Evolutionary conservation across 768 basidiomycete species (phyloP).

Genomic region (Mycena capillaripes): DNA sequence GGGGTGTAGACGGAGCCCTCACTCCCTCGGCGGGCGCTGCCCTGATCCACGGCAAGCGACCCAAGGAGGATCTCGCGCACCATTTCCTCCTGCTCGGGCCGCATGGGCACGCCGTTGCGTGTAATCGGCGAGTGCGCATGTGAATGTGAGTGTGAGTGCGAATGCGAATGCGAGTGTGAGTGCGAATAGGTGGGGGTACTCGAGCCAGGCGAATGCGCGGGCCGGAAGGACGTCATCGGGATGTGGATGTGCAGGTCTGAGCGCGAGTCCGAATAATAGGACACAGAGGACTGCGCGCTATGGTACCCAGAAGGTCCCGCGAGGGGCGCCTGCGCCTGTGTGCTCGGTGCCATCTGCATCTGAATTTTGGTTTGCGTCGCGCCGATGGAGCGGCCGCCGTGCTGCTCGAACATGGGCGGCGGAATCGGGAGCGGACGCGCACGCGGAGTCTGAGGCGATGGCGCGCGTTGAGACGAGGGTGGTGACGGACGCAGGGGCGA

Average conservation of each 20-base stretch:
- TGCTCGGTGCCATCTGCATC: not conserved
- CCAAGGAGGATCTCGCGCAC: constrained; percentile 24
- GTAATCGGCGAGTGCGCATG: constrained; percentile 30
- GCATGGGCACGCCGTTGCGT: constrained; percentile 33
- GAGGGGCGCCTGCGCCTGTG: not conserved
- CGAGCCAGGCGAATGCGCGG: not conserved
- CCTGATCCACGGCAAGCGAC: not conserved
- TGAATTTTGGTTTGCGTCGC: constrained; percentile 27
- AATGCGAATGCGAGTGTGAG: constrained; percentile 20
- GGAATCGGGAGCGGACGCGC: constrained; percentile 13
- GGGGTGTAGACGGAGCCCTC: constrained; percentile 3
- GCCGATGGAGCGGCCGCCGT: constrained; percentile 27
- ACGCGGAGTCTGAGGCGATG: not conserved
- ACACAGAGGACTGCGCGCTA: constrained; percentile 30
- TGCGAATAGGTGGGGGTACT: not conserved
- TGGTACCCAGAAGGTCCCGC: not conserved
- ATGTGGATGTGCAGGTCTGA: constrained; percentile 35
- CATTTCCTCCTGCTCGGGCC: constrained; percentile 22
- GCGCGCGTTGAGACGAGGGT: not conserved
- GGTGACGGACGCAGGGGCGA: not conserved
- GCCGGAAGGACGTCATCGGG: constrained; percentile 18
- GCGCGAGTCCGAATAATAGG: constrained; percentile 9
- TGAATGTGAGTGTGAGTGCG: constrained; percentile 4
- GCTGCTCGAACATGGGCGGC: constrained; percentile 6
- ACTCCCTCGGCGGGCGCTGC: not conserved